Base-by-base conservation (phyloP, 305 asterid species). In the Ajuga reptans region DNA sequence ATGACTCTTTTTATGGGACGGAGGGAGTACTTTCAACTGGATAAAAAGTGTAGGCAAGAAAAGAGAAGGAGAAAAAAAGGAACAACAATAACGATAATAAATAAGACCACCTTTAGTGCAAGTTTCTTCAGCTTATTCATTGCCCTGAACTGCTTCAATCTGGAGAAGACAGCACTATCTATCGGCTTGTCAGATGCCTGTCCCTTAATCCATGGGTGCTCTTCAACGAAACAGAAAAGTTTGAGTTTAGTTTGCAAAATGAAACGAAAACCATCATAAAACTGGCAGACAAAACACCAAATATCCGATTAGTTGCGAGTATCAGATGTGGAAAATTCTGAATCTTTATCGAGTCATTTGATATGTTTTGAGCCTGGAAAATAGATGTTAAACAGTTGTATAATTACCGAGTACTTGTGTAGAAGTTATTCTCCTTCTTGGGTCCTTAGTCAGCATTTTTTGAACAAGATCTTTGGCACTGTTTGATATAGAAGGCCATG, bases 401-500 rank as follows among this genome's bases (percentile, higher is more conserved):
- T 42, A 37, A 64, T 65, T 91, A 91, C 97, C 96, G 46, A 91
- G 93, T 75, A 91, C 94, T 81, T 83, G 82, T 9, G 89, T 68
- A 55, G 95, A 83, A 77, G 91, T 84, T 51, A 91, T 84, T 81
- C 98, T 83, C 63, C 50, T 81, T 68, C 55, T 86, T 0, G 94
- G 95, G 72, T 91, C 89, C 77, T 81, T 84, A 8, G 84, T 87
- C 39, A 87, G 85, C 98, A 91, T 91, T 78, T 78, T 86, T n/a
- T 66, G 82, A 43, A 92, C 92, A 29, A 92, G 89, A 75, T 92
- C 95, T 74, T 92, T 89, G 58, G 91, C 98, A 67, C 82, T 79
- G 51, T 57, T 60, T 21, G 98, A 91, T 70, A 91, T 89, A 4
- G 90, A 81, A 9, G 98, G 98, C 96, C 98, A 91, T 4, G 98